Evolutionary conservation across 1,139 yeast genomes (phyloP).

Genomic region (Yamadazyma kanchanaburiensis): DNA sequence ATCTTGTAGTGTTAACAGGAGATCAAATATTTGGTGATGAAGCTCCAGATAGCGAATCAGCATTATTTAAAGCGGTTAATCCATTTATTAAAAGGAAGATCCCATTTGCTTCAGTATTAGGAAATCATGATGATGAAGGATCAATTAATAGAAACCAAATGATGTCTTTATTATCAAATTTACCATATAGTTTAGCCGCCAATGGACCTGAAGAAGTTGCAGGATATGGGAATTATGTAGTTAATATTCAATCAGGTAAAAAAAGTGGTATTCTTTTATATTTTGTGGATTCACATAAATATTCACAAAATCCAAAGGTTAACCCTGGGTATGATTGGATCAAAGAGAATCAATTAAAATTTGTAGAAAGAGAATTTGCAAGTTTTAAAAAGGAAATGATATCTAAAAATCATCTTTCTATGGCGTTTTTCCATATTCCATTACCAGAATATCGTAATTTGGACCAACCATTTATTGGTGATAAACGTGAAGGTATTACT

Average conservation of each 20-base stretch:
- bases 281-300: constrained; percentile 80
- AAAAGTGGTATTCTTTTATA: constrained; percentile 58
- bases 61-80: constrained; percentile 70
- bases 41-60: constrained; percentile 75
- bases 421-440: constrained; percentile 96
- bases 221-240: constrained; percentile 78
- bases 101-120: constrained; percentile 70
- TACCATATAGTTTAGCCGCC: constrained; percentile 67
- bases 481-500: constrained; percentile 65
- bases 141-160: constrained; percentile 57
- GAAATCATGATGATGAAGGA: constrained; percentile 69
- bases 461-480: constrained; percentile 53
- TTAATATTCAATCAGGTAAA: constrained; percentile 42
- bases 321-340: constrained; percentile 86
- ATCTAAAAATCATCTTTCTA: constrained; percentile 49
- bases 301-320: constrained; percentile 60
- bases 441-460: constrained; percentile 70
- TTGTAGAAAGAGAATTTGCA: constrained; percentile 44
- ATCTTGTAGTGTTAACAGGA: constrained; percentile 80
- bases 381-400: constrained; percentile 25
- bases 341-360: constrained; percentile 67
- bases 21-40: constrained; percentile 75
- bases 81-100: constrained; percentile 65
- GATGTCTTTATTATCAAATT: constrained; percentile 48
- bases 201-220: constrained; percentile 63